phyloP scores from a whole-genome alignment of 106 monocot species.

The Dioscorea dumetorum region DNA sequence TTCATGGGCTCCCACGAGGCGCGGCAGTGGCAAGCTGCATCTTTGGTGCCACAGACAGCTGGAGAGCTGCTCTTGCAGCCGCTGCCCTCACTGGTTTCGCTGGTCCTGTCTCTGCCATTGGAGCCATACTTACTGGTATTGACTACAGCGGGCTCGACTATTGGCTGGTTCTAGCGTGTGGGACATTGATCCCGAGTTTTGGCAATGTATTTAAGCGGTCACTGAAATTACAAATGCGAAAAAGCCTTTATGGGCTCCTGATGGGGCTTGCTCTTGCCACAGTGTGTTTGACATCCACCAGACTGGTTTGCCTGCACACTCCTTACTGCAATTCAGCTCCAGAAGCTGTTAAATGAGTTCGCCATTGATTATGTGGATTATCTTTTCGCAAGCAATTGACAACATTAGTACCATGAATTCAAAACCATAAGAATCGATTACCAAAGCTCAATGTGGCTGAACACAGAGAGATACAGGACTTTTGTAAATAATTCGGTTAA shows the following conservation, averaged over 20 bases:
- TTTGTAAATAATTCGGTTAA: too few relatives aligned
- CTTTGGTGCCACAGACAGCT: constrained; percentile 82
- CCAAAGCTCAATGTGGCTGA: too few relatives aligned
- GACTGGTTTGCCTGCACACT: constrained; percentile 88
- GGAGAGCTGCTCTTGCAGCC: constrained; percentile 72
- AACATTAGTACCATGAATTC: too few relatives aligned
- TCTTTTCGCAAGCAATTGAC: too few relatives aligned
- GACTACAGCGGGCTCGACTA: constrained; percentile 83
- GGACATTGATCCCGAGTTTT: constrained; percentile 70
- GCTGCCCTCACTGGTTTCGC: constrained; percentile 81
- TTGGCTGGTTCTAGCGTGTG: constrained; percentile 91
- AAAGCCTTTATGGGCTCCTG: constrained; percentile 60
- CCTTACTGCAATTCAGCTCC: constrained; percentile 98
- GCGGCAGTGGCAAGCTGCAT: constrained; percentile 96
- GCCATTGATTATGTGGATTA: too few relatives aligned
- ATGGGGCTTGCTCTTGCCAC: constrained; percentile 71
- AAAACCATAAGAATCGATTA: too few relatives aligned
- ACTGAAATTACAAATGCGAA: constrained; percentile 40
- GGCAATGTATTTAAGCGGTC: constrained; percentile 51
- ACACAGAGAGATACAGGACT: too few relatives aligned
- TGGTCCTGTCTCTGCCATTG: constrained; percentile 70
- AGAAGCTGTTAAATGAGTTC: constrained; percentile 75
- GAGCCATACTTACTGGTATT: constrained; percentile 84
- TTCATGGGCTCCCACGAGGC: constrained; percentile 93
- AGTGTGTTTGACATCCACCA: constrained; percentile 78